Base-by-base conservation (phyloP, 1,139 yeast species). In the Saccharomyces uvarum region DNA sequence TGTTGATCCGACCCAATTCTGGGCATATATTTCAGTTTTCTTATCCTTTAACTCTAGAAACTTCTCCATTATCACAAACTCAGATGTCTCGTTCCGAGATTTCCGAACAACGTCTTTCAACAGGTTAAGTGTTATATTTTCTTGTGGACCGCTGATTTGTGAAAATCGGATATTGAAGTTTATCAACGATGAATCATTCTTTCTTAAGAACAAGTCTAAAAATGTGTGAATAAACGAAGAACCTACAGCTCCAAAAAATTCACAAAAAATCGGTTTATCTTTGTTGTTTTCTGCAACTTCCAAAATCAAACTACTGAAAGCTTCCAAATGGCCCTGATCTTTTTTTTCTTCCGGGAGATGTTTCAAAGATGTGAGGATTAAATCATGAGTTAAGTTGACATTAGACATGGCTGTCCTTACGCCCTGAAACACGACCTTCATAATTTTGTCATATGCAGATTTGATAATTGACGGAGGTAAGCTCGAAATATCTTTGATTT, bases 1-100 rank as follows among this genome's bases (percentile, higher is more conserved):
- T 50, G 57, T 60, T 7, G 67, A 59, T 7, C 68, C 63, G 24
- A 65, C 56, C 62, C 64, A 57, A 51, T 67, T 64, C 1, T 58
- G 57, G 13, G 59, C 56, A 41, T 63, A 66, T 7, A 44, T 42
- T 27, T 49, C 54, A n/a, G 57, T 56, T 5, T 29, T 7, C 8
- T 41, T 28, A 50, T 64, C 61, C 0, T 56, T 50, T 5, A 56
- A 42, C 6, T 53, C 51, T 46, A 63, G 48, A 50, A 66, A 60
- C 7, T 50, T 55, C 14, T 59, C 60, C 11, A 59, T 56, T 2
- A 62, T 49, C 24, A 53, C 28, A 21, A 61, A 49, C 48, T 63
- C 66, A 2, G 64, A 57, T 3, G 57, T n/a, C n/a, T 29, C 49
- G 9, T 47, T 53, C 44, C 55, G 50, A 2, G 57, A 47, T 14